Base-by-base conservation (phyloP, 257 asterid genomes). In the Haberlea rhodopensis region DNA sequence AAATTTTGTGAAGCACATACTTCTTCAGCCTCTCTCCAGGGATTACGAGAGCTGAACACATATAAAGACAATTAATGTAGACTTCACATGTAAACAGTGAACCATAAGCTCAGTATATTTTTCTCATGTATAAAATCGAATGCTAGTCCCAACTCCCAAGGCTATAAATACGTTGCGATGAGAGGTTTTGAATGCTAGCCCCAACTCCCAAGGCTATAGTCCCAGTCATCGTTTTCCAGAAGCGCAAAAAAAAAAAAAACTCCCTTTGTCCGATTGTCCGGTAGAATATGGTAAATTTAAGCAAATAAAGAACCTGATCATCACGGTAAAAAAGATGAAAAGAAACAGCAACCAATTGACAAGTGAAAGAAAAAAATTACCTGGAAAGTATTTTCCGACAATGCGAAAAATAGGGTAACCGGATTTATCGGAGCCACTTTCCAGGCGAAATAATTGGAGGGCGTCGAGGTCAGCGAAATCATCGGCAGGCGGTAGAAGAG, bases 381-480 rank as follows among this genome's bases (percentile, higher is more conserved):
- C 99, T 1, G 95, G 96, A 53, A 92, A 92, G 72, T 89, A 84
- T 80, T 89, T 92, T 19, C 99, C 99, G 56, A 92, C 87, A 68
- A 92, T 79, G 53, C 96, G 99, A 28, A 89, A 79, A 63, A 92
- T 85, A 28, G 87, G 96, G 66, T 82, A 84, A 32, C 96, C 95
- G 34, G 82, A 53, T 25, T 74, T 87, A 67, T 92, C 97, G 40
- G 68, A 84, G 28, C 95, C 96, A 18, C 58, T 61, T 52, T 92
- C 90, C 62, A 83, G 89, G 63, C 85, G 95, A 78, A 92, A 78
- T 82, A 92, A 92, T 34, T 76, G 81, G 54, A 87, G 96, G 55
- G 75, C 75, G 16, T 92, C 96, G 45, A 92, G 96, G 75, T 91
- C 96, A 57, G 96, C 79, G 80, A 85, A 92, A 75, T 92, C 88